Base-by-base conservation (phyloP, 805 yeast genomes). In the Pichia membranifaciens region DNA sequence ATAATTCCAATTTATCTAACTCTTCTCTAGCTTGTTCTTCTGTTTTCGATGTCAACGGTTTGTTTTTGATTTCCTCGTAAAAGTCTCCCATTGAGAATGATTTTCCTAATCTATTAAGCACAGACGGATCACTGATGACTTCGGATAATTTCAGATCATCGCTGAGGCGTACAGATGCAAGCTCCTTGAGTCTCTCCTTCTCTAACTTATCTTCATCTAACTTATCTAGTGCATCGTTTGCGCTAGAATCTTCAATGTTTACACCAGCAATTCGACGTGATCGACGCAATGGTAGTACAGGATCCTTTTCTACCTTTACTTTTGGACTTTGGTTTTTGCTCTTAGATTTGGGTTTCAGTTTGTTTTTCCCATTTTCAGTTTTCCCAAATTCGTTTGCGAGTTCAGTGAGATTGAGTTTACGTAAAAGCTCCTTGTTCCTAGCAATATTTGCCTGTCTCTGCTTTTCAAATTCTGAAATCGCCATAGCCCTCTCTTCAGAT, bases 221-320 rank as follows among this genome's bases (percentile, higher is more conserved):
- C 40, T 59, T 70, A 45, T 65, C 71, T 17, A 65, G 50, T 48
- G 66, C 70, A 28, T 59, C 59, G 43, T 58, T 62, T 43, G 68
- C 71, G 38, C 66, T 71, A 6, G 75, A 69, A 43, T 74, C 77
- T 33, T 61, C 65, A 10, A 57, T 50, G 50, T 77, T 71, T 1
- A 79, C 74, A 1, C 96, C 96, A 4, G 87, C 87, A 21, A 90
- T 58, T 53, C 97, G 71, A 43, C 88, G 72, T 0, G 96, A 88
- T 51, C 89, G 74, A 60, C 96, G 72, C 1, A 81, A 71, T 0
- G 96, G 95, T 15, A 71, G 58, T 2, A 51, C 47, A 31, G 62
- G 58, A 44, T 58, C 64, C 12, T 63, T 66, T 23, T 62, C 60
- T 9, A 60, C 58, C 35, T 60, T 58, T 43, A 45, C 58, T 57